These are phyloP conservation scores for Eucalyptus dawsonii DNA, from an alignment of 345 rosid genomes.

Conservation along the genomic window DNA sequence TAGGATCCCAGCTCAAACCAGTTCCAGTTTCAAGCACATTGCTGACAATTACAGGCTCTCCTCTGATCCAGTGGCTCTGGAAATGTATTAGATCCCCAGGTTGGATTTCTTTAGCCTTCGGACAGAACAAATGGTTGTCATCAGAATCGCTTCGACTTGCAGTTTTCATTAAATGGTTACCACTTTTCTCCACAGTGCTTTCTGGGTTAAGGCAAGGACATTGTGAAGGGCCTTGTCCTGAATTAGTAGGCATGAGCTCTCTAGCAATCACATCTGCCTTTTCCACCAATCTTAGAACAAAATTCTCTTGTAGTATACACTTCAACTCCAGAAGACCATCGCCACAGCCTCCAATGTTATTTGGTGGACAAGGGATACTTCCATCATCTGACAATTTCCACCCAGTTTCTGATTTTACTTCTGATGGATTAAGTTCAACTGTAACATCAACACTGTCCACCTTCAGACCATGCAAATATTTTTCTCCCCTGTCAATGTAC, in stretches of 20 bases:
- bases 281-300: slow-evolving; percentile 18
- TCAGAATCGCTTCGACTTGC: slow-evolving; percentile 23
- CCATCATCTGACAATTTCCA: slow-evolving; percentile 35
- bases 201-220: slow-evolving; percentile 20
- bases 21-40: slow-evolving; percentile 34
- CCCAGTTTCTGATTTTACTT: background rate
- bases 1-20: slow-evolving; percentile 63
- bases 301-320: slow-evolving; percentile 6
- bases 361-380: slow-evolving; percentile 19
- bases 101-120: slow-evolving; percentile 15
- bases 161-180: slow-evolving; percentile 10
- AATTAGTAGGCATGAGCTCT: background rate
- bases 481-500: background rate
- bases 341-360: slow-evolving; percentile 24
- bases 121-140: slow-evolving; percentile 43
- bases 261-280: slow-evolving; percentile 16
- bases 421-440: background rate
- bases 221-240: background rate
- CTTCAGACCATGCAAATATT: slow-evolving; percentile 19
- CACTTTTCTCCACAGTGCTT: background rate
- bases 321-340: slow-evolving; percentile 10
- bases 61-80: slow-evolving; percentile 49
- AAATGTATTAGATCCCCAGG: slow-evolving; percentile 39
- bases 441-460: background rate
- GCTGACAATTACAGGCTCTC: slow-evolving; percentile 47